Conservation (phyloP, 139 green algal species). For the Haematococcus sp. region DNA sequence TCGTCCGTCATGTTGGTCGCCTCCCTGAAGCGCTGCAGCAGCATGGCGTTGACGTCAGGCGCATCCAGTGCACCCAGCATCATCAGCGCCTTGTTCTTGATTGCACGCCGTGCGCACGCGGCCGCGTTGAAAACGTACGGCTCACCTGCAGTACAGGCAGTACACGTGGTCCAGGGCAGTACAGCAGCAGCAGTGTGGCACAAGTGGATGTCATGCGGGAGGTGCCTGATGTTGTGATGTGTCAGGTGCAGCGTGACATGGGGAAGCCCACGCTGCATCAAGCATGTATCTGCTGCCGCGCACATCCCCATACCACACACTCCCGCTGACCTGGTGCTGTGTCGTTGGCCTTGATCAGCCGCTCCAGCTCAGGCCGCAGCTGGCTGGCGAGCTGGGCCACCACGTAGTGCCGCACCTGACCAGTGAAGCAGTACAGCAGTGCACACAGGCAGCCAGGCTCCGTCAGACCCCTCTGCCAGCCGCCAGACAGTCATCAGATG, state of each 20-base stretch:
- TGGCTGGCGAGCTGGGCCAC: constrained; percentile 63
- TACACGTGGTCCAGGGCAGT: background rate
- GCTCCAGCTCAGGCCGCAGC: constrained; percentile 76
- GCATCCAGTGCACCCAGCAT: constrained; percentile 76
- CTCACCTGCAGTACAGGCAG: constrained; percentile 12
- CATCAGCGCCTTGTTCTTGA: constrained; percentile 85
- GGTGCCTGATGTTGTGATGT: too few species aligned
- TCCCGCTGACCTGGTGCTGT: constrained; percentile 33
- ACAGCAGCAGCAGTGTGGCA: background rate
- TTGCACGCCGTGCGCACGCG: constrained; percentile 59
- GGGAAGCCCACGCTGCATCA: too few species aligned
- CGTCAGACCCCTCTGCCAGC: too few species aligned
- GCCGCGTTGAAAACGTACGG: constrained; percentile 49
- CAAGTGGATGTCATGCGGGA: too few species aligned
- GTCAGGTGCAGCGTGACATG: too few species aligned
- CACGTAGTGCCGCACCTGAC: constrained; percentile 75
- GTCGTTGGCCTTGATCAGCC: constrained; percentile 64
- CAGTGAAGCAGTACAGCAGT: too few species aligned
- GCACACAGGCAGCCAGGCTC: too few species aligned
- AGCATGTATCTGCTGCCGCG: background rate
- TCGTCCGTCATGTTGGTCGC: constrained; percentile 98
- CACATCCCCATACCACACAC: background rate
- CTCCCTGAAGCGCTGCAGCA: constrained; percentile 54
- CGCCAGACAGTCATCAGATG: too few species aligned
- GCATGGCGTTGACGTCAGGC: constrained; percentile 48